Evolutionary conservation across 495 filamentous ascomycete species (phyloP), one percentile per base, ranked within the genome.

Genomic region (Neurospora hispaniola): DNA sequence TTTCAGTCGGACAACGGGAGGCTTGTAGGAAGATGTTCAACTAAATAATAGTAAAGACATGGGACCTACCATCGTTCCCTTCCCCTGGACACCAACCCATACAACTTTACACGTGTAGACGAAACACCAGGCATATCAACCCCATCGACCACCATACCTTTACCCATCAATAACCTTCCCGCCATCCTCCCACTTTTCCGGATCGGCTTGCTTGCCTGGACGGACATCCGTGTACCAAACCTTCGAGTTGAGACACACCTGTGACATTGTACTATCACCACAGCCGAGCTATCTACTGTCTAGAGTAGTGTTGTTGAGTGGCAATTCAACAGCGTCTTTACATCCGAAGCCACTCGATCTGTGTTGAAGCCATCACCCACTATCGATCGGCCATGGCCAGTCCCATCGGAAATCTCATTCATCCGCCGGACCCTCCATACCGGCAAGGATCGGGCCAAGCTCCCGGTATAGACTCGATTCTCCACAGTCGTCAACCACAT

Each of bases 341-440:
- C 46, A 54, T 12, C 9, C 10, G 3, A 20, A 54, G 20, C 46
- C 10, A 27, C 20, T 54, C 46, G 42, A n/a, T 8, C 16, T 20
- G 44, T 48, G n/a, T 48, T 20, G n/a, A 46, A 46, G n/a, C 44
- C 7, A 18, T 18, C 42, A 14, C 54, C 14, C 12, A 62, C n/a
- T 27, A 23, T 31, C 35, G 48, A 59, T 20, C 1, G 2, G 69
- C 69, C 48, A 78, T 80, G 77, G 77, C 77, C 68, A 78, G 77
- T 40, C 80, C 80, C 43, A 77, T 78, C 43, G 72, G 73, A 4
- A 73, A 79, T 44, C 73, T 79, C 70, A 74, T 78, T 48, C 73
- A 77, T 40, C 77, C 73, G 40, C 73, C 70, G 31, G 70, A 75
- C 11, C 69, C 69, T 42, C 68, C 66, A 62, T 59, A 71, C 48